These are phyloP conservation scores for Aspergillus ibericus DNA, from an alignment of 2,329 filamentous ascomycete species.

Conservation along the genomic window DNA sequence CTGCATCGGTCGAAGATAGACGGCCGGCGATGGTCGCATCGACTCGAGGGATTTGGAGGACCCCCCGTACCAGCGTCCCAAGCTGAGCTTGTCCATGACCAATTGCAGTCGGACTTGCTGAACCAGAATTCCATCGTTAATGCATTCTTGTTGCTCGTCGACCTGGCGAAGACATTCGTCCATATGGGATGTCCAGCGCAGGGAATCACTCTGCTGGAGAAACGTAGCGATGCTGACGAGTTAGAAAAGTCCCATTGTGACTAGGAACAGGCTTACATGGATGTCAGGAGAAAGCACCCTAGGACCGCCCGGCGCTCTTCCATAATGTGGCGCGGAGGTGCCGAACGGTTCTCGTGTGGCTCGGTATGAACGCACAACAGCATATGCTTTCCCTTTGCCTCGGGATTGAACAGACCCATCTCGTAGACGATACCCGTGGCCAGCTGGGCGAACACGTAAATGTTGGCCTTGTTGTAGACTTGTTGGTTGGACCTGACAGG, in stretches of 20 bases:
- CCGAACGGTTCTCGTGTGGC: background rate
- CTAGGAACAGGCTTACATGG: conserved; percentile 28
- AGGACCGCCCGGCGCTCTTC: conserved; percentile 55
- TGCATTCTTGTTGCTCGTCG: conserved; percentile 46
- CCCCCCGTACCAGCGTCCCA: background rate
- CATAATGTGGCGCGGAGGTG: conserved; percentile 33
- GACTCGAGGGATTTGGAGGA: background rate
- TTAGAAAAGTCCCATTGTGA: background rate
- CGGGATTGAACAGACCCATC: conserved; percentile 15
- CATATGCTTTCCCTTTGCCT: conserved; percentile 6
- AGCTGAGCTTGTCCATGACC: conserved; percentile 3
- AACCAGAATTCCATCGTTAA: conserved; percentile 52
- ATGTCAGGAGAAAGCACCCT: conserved; percentile 49
- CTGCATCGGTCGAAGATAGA: conserved; percentile 11
- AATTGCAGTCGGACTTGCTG: conserved; percentile 23
- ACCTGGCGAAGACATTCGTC: conserved; percentile 56
- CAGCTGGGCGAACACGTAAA: conserved; percentile 14
- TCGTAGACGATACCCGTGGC: conserved; percentile 10
- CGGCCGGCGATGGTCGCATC: conserved; percentile 1
- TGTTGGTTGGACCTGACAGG: conserved; percentile 10
- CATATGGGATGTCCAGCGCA: conserved; percentile 60
- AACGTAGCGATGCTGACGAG: conserved; percentile 41
- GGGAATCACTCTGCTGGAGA: conserved; percentile 50
- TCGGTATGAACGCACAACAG: conserved; percentile 7
- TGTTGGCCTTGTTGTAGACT: conserved; percentile 16